These are phyloP conservation scores for Clitoria ternatea DNA, from an alignment of 306 rosid genomes.

Conservation along the genomic window DNA sequence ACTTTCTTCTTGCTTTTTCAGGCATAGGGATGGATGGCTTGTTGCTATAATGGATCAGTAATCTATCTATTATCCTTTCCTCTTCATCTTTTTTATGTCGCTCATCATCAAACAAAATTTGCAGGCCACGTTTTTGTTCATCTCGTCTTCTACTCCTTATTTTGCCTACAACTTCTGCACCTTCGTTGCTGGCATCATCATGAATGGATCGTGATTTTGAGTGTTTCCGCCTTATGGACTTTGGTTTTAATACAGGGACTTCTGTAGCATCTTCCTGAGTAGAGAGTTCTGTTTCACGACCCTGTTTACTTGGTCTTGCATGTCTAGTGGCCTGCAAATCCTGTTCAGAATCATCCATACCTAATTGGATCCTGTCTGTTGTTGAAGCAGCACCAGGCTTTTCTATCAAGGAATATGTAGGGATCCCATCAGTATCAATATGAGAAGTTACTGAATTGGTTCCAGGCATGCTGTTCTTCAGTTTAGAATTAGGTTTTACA, in stretches of 20 bases:
- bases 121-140: constrained; percentile 62
- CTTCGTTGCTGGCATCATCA: constrained; percentile 43
- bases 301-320: constrained; percentile 35
- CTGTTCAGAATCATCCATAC: constrained; percentile 42
- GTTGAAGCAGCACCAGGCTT: constrained; percentile 35
- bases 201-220: constrained; percentile 56
- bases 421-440: constrained; percentile 21
- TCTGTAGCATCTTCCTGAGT: constrained; percentile 35
- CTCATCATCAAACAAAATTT: constrained; percentile 74
- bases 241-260: constrained; percentile 50
- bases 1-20: constrained; percentile 56
- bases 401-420: constrained; percentile 37
- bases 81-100: constrained; percentile 58
- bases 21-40: constrained; percentile 54
- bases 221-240: constrained; percentile 59
- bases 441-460: constrained; percentile 29
- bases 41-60: constrained; percentile 81
- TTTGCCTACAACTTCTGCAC: constrained; percentile 43
- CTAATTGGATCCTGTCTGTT: constrained; percentile 36
- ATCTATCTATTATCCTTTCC: constrained; percentile 78
- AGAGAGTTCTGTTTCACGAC: constrained; percentile 39
- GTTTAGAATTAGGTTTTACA: constrained; percentile 55
- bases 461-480: constrained; percentile 38
- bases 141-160: constrained; percentile 69
- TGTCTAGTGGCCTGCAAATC: constrained; percentile 43